Base-by-base conservation (phyloP, 208 protist species). In the Wallacemonas collosoma region DNA sequence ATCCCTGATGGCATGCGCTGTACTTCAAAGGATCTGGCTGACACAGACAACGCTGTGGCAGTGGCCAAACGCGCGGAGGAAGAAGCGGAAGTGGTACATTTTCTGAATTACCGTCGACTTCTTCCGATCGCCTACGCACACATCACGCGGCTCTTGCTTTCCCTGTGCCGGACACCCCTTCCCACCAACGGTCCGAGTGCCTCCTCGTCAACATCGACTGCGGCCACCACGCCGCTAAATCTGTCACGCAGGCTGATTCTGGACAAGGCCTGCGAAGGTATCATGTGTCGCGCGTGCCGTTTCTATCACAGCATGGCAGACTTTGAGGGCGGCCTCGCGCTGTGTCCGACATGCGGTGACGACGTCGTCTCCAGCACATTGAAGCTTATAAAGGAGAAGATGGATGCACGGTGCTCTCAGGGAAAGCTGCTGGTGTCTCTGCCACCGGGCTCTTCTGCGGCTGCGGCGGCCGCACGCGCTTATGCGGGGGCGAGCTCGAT, bases 61-160 rank as follows among this genome's bases (percentile, higher is more conserved):
- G 44, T 12, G 62, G 68, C 7, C 11, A 17, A n/a, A 43, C 15
- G 43, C 26, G 47, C 36, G 14, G 68, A 51, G 11, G 57, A 62
- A 56, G 71, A 63, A 2, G 2, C 35, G 11, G 70, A 80, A 41
- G 47, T 81, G 40, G 85, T 81, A 26, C 85, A 93, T 41, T 94
- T 84, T 69, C 77, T 96, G 40, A 94, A 96, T 72, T 96, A 91
- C 80, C 83, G 89, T 53, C 76, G 78, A 0, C 43, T 93, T 2
- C 58, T 96, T 11, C 83, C 87, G 11, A 71, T 89, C 48, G 87
- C 84, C 9, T 96, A 93, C 69, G 92, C 88, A 3, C 92, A 96
- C 70, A 79, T 88, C 8, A 79, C 77, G 12, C 86, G 84, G 36
- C 81, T 96, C 12, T 72, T 96, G 26, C 81, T 96, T 6, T 64